Conservation (phyloP, 805 yeast genomes). For the Saturnispora saitoi region DNA sequence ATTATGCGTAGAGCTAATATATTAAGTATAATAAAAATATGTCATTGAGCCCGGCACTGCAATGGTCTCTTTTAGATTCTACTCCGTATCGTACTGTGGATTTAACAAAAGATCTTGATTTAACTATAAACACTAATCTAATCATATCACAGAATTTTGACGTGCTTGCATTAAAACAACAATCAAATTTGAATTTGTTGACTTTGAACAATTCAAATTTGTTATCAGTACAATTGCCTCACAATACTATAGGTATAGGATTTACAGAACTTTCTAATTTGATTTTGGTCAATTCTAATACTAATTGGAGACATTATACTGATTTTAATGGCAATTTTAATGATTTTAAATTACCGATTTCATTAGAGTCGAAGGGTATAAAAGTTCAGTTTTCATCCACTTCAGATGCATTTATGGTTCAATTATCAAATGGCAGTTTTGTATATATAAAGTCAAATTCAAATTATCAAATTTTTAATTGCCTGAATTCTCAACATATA, state of each 20-base stretch:
- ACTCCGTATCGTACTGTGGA: conserved; percentile 57
- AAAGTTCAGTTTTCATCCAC: conserved; percentile 28
- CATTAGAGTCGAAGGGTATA: not conserved
- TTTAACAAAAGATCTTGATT: conserved; percentile 31
- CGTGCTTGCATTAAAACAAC: conserved; percentile 17
- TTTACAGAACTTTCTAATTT: conserved; percentile 22
- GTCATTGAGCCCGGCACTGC: conserved; percentile 24
- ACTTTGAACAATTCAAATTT: conserved; percentile 23
- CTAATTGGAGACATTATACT: conserved; percentile 46
- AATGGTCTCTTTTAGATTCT: conserved; percentile 73
- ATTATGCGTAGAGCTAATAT: too few species aligned
- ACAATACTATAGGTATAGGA: not conserved
- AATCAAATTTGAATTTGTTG: conserved; percentile 34
- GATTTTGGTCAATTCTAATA: conserved; percentile 44
- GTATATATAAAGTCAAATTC: conserved; percentile 24
- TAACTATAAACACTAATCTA: not conserved
- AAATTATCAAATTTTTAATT: not conserved
- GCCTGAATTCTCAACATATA: not conserved
- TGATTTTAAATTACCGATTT: conserved; percentile 34
- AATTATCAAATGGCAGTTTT: conserved; percentile 35
- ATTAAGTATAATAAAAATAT: not conserved
- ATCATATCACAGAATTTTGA: not conserved
- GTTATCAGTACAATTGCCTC: conserved; percentile 1
- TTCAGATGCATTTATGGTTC: conserved; percentile 36
- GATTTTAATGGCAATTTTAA: conserved; percentile 63